Evolutionary conservation across 768 basidiomycete genomes (phyloP), one percentile per base, ranked within the genome.

Genomic region (Tephrocybe sp.): DNA sequence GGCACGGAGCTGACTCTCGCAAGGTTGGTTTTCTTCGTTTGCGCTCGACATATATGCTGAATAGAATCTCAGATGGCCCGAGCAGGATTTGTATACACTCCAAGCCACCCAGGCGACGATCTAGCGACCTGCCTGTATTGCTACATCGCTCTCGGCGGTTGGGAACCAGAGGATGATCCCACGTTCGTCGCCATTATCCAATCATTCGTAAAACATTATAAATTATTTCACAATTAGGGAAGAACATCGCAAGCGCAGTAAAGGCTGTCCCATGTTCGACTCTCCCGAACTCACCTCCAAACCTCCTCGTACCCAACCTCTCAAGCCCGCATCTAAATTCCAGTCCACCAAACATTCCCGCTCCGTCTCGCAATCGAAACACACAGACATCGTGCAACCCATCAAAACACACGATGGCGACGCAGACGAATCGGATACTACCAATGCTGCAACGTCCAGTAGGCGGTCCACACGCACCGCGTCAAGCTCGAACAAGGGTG

Each of bases 161-260:
- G 95, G 95, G 90, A 93, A 37, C 72, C 77, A 24, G 82, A 81
- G 12, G 95, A 98, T 65, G 85, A 95, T 67, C 95, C 95, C 12
- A 64, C 85, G 95, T 97, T 68, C 51, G 89, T 72, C 51, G 23
- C n/a, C 34, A 12, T 36, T 15, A 36, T 14, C 15, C 7, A 15
- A 9, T 36, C 34, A 48, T 14, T 39, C 18, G 3, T 20, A 6
- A 5, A 18, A 18, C 38, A 12, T 8, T 18, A n/a, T 26, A 56
- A 32, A n/a, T 43, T 32, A 37, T 25, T 26, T 21, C 30, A 14
- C 28, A 33, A 54, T 60, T 23, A 91, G 89, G 55, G 78, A 86
- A 61, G 87, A 93, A 60, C 92, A 95, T 60, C 76, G 76, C n/a
- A 78, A 77, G 53, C 86, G 90, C 43, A 75, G 73, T 28, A 71